These are phyloP conservation scores for Boletellus deceptivus DNA, from an alignment of 1,284 basidiomycete genomes.

Conservation along the genomic window DNA sequence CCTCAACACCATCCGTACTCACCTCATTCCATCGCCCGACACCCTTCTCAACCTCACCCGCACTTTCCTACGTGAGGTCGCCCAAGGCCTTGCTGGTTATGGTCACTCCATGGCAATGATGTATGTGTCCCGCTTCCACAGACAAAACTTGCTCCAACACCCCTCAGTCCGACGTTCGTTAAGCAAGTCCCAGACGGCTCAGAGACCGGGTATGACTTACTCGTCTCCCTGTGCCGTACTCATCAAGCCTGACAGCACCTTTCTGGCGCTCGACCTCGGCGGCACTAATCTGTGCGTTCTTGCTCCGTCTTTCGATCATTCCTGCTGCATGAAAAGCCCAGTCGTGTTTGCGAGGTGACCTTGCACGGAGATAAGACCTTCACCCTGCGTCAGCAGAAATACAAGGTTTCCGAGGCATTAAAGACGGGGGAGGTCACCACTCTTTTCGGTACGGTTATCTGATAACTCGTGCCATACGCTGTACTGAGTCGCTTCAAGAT, in stretches of 20 bases:
- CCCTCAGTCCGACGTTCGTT: conserved; percentile 79
- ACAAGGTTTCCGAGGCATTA: conserved; percentile 85
- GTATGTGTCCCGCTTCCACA: conserved; percentile 38
- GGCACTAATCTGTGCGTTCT: conserved; percentile 86
- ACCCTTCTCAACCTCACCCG: conserved; percentile 68
- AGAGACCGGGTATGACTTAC: conserved; percentile 76
- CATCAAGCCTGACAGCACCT: conserved; percentile 52
- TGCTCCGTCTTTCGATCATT: background rate
- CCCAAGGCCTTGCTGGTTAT: conserved; percentile 67
- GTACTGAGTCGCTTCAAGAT: conserved; percentile 47
- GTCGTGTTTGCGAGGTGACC: conserved; percentile 91
- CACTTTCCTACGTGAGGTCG: conserved; percentile 78
- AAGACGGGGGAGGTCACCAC: conserved; percentile 85
- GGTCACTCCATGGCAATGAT: conserved; percentile 88
- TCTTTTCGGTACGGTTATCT: conserved; percentile 68
- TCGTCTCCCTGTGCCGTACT: conserved; percentile 5
- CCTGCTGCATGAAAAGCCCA: conserved; percentile 31
- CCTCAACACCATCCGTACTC: conserved; percentile 55
- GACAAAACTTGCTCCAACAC: conserved; percentile 11
- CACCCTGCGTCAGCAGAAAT: conserved; percentile 88
- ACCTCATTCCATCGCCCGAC: conserved; percentile 66
- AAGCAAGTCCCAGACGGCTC: conserved; percentile 87
- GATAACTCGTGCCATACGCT: background rate
- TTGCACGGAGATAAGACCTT: conserved; percentile 90
- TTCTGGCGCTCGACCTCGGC: conserved; percentile 91